phyloP scores from a whole-genome alignment of 768 basidiomycete genomes.

The Boletus barrowsii region DNA sequence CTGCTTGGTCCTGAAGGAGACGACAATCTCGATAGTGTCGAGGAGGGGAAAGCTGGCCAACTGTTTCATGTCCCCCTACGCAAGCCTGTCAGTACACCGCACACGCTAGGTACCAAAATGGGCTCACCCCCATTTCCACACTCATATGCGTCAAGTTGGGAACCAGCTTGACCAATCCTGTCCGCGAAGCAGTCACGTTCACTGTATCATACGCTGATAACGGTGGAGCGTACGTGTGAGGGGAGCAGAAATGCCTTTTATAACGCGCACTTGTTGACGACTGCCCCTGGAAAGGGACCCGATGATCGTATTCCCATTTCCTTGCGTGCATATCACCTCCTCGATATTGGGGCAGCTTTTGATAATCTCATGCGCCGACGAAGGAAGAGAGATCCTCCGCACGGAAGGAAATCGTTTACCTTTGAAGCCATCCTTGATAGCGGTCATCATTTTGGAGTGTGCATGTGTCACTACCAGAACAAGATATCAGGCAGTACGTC shows the following conservation, averaged over 20 bases:
- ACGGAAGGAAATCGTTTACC: conserved; percentile 5
- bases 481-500: background rate
- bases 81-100: background rate
- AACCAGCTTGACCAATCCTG: conserved; percentile 2
- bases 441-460: background rate
- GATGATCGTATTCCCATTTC: background rate
- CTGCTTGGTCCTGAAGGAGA: background rate
- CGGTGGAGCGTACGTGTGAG: conserved; percentile 1
- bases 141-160: conserved; percentile 2
- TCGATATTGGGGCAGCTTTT: conserved; percentile 10
- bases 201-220: conserved; percentile 3
- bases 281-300: conserved; percentile 6
- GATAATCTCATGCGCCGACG: conserved; percentile 6
- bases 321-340: conserved; percentile 3
- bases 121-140: background rate
- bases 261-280: background rate
- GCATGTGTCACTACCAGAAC: conserved; percentile 1
- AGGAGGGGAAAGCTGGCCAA: background rate
- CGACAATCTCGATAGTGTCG: background rate
- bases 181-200: background rate
- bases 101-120: background rate
- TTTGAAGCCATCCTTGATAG: conserved; percentile 6
- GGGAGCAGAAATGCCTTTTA: background rate
- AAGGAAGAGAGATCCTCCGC: conserved; percentile 6
- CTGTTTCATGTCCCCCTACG: background rate